Conservation (phyloP, 805 yeast species). For the Maudiozyma bulderi region DNA sequence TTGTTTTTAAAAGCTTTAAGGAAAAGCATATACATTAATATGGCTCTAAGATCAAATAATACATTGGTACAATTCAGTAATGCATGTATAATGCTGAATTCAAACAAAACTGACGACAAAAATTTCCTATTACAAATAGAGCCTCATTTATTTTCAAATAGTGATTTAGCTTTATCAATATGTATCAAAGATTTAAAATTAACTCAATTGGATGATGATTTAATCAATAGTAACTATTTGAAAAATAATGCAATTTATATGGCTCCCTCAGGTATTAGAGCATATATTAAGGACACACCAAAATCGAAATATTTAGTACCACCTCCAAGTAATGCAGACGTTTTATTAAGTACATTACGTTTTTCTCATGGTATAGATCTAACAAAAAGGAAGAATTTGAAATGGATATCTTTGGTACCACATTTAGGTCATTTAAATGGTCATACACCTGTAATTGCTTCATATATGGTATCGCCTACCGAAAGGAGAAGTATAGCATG, state of each 20-base stretch:
- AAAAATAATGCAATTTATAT: conserved; percentile 36
- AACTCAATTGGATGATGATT: conserved; percentile 25
- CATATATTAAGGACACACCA: conserved; percentile 32
- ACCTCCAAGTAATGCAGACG: conserved; percentile 35
- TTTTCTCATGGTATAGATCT: conserved; percentile 31
- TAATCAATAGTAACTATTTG: conserved; percentile 16
- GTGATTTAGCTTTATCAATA: conserved; percentile 34
- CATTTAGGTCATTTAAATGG: conserved; percentile 60
- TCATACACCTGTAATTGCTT: conserved; percentile 52
- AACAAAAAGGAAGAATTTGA: conserved; percentile 20
- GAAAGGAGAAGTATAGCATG: conserved; percentile 52
- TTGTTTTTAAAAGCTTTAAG: conserved; percentile 43
- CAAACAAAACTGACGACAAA: background rate
- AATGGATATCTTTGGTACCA: conserved; percentile 64
- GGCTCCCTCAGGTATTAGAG: conserved; percentile 49
- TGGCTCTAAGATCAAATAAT: conserved; percentile 26
- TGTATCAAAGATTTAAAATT: conserved; percentile 28
- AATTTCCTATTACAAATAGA: conserved; percentile 30
- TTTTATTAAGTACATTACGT: conserved; percentile 30
- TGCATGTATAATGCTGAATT: conserved; percentile 27
- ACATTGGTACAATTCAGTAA: conserved; percentile 43
- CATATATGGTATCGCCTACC: conserved; percentile 41
- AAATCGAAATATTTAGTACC: conserved; percentile 28
- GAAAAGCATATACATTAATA: conserved; percentile 30
- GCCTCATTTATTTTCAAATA: conserved; percentile 39